These are phyloP conservation scores for Penicillium samsonianum DNA, from an alignment of 495 filamentous ascomycete species.

Conservation along the genomic window DNA sequence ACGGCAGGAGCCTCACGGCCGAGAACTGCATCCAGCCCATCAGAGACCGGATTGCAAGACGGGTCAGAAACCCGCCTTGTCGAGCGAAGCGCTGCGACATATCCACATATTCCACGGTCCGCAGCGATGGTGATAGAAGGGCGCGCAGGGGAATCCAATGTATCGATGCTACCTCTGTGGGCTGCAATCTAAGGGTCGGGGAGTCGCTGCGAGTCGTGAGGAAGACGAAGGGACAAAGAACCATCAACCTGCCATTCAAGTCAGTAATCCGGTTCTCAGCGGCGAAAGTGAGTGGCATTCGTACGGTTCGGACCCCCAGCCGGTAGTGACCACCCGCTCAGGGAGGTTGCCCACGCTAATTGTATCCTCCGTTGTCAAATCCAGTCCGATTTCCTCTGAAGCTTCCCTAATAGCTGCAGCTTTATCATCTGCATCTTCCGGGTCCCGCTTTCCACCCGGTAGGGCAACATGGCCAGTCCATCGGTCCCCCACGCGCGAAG, in stretches of 20 bases:
- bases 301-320: constrained; percentile 70
- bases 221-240: constrained; percentile 75
- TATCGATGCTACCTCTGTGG: constrained; percentile 70
- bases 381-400: constrained; percentile 69
- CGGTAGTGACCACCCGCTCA: constrained; percentile 70
- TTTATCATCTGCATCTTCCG: constrained; percentile 64
- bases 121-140: constrained; percentile 59
- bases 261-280: constrained; percentile 1
- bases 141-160: constrained; percentile 76
- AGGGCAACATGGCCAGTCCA: constrained; percentile 78
- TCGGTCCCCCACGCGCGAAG: constrained; percentile 67
- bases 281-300: constrained; percentile 23
- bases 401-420: constrained; percentile 70
- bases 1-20: constrained; percentile 63
- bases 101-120: constrained; percentile 67
- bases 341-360: constrained; percentile 68
- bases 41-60: constrained; percentile 53
- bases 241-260: constrained; percentile 60
- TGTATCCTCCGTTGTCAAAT: constrained; percentile 56
- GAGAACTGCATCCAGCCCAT: constrained; percentile 73
- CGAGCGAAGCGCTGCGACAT: constrained; percentile 63
- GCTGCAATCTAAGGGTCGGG: constrained; percentile 64
- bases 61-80: constrained; percentile 50
- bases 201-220: constrained; percentile 59
- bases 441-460: constrained; percentile 72